Evolutionary conservation across 164 flowering plant species (phyloP).

Genomic region (Buxus sempervirens): DNA sequence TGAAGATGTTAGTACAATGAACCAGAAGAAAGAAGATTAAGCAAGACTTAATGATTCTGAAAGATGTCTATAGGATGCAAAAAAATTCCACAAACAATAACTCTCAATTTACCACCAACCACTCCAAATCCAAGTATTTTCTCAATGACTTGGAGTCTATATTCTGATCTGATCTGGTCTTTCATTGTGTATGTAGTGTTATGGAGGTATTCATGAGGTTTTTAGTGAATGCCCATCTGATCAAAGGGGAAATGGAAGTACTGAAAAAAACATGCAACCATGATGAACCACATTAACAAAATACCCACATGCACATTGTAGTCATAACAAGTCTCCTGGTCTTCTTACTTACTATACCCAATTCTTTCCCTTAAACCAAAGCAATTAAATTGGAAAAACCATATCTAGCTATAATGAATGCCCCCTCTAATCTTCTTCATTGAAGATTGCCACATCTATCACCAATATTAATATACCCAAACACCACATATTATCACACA

Average conservation of each 20-base stretch:
- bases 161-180: too few species aligned
- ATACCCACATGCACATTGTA: constrained; percentile 16
- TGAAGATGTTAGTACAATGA: too few species aligned
- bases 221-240: not conserved
- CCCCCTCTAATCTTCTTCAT: constrained; percentile 22
- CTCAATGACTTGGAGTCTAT: too few species aligned
- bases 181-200: too few species aligned
- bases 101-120: too few species aligned
- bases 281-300: constrained; percentile 13
- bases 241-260: too few species aligned
- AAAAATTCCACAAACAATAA: too few species aligned
- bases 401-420: constrained; percentile 15
- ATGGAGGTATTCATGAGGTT: too few species aligned
- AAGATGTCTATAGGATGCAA: too few species aligned
- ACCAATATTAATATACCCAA: constrained; percentile 24
- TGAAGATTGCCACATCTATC: constrained; percentile 26
- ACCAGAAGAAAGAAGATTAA: too few species aligned
- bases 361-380: constrained; percentile 21
- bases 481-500: constrained; percentile 21
- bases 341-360: constrained; percentile 35
- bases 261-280: constrained; percentile 4
- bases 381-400: not conserved
- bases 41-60: too few species aligned
- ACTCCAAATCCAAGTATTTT: too few species aligned
- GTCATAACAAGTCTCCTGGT: constrained; percentile 27